These are phyloP conservation scores for Penicillium sp. DNA, from an alignment of 2,329 filamentous ascomycete genomes.

Conservation along the genomic window DNA sequence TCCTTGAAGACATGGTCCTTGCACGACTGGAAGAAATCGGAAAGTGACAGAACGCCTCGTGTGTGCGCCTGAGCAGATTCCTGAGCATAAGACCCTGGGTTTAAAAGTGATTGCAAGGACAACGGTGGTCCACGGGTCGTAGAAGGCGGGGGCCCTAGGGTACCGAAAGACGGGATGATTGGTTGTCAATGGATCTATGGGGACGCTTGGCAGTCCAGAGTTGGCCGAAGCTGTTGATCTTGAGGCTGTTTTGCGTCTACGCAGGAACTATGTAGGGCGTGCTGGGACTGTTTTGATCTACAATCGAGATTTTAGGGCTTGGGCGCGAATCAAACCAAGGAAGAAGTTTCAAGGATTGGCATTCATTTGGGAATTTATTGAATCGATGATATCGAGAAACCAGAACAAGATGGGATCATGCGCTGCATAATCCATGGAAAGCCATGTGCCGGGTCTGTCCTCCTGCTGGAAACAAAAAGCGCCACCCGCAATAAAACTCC, in stretches of 20 bases:
- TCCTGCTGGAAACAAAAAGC: slow-evolving; percentile 2
- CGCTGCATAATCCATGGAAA: slow-evolving; percentile 17
- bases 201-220: background rate
- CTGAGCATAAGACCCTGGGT: background rate
- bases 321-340: too few species aligned
- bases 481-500: slow-evolving; percentile 17
- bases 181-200: slow-evolving; percentile 11
- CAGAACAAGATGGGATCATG: slow-evolving; percentile 9
- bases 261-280: background rate
- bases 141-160: slow-evolving; percentile 7
- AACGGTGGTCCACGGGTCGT: background rate
- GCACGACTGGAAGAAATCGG: background rate
- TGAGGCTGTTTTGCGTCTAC: background rate
- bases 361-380: background rate
- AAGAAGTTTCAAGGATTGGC: too few species aligned
- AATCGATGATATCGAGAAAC: slow-evolving; percentile 9
- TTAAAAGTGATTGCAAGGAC: background rate
- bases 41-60: background rate
- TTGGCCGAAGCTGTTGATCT: too few species aligned
- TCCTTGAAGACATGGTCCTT: slow-evolving; percentile 30
- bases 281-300: background rate
- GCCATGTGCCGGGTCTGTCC: slow-evolving; percentile 6
- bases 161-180: slow-evolving; percentile 13
- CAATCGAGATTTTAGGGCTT: background rate
- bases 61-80: background rate